Percentiles rank a stretch among this genome's conserved stretches.
phyloP scores from a whole-genome alignment of 2,329 filamentous ascomycete species.

The Knoxdaviesia proteae region DNA sequence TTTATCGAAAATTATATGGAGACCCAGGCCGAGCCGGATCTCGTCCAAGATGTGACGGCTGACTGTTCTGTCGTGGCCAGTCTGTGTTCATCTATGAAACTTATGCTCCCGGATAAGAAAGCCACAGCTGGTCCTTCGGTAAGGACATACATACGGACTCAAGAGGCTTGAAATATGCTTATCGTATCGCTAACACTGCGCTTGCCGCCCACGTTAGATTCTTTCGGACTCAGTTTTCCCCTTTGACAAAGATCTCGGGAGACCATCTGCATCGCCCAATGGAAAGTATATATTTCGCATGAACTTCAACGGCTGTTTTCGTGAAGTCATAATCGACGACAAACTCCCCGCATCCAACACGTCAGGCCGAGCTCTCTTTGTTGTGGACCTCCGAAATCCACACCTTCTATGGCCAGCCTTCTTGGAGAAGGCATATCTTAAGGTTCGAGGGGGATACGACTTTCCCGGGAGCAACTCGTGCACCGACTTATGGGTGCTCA shows the following conservation, averaged over 20 bases:
- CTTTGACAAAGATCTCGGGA: slow-evolving; percentile 35
- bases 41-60: slow-evolving; percentile 87
- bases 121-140: slow-evolving; percentile 28
- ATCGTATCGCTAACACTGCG: too few relatives aligned
- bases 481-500: slow-evolving; percentile 81
- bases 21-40: slow-evolving; percentile 41
- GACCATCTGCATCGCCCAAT: slow-evolving; percentile 47
- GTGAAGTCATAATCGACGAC: slow-evolving; percentile 77
- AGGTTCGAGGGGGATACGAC: slow-evolving; percentile 87
- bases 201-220: slow-evolving; percentile 23
- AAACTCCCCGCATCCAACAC: slow-evolving; percentile 57
- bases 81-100: slow-evolving; percentile 59
- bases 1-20: slow-evolving; percentile 33
- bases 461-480: slow-evolving; percentile 96
- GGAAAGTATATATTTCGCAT: slow-evolving; percentile 86
- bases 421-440: slow-evolving; percentile 89
- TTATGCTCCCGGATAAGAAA: slow-evolving; percentile 45
- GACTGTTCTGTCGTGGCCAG: slow-evolving; percentile 96
- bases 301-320: slow-evolving; percentile 86
- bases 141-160: too few relatives aligned
- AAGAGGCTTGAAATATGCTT: too few relatives aligned
- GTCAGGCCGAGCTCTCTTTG: slow-evolving; percentile 54
- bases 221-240: slow-evolving; percentile 58
- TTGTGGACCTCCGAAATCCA: slow-evolving; percentile 68
- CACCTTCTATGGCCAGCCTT: slow-evolving; percentile 78